A percentile compares a stretch with the other conserved stretches of the same genome.
These are phyloP conservation scores for Typha latifolia DNA, from an alignment of 176 grass and related monocot species.

Conservation along the genomic window DNA sequence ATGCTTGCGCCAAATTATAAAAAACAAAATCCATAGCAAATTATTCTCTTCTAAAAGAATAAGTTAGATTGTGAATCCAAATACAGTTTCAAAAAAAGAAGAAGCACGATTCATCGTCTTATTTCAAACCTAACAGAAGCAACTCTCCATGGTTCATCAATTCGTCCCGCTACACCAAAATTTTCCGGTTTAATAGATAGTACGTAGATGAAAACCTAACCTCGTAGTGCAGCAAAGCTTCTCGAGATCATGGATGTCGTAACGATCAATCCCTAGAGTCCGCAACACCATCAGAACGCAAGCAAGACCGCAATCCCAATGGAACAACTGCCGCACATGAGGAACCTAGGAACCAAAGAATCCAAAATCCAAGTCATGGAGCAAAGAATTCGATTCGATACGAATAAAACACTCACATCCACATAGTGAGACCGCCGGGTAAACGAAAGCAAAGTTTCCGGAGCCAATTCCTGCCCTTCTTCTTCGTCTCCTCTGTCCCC, in stretches of 20 bases:
- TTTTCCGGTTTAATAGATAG: background rate
- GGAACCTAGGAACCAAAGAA: slow-evolving; percentile 47
- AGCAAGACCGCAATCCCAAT: slow-evolving; percentile 94
- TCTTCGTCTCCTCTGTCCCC: slow-evolving; percentile 29
- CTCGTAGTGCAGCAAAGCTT: slow-evolving; percentile 85
- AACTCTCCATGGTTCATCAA: background rate
- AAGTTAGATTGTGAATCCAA: no score
- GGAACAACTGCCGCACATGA: slow-evolving; percentile 83
- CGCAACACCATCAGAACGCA: slow-evolving; percentile 92
- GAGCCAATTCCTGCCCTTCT: slow-evolving; percentile 8
- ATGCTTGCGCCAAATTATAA: no score
- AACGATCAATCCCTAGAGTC: slow-evolving; percentile 59
- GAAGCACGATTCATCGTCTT: no score
- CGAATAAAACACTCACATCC: slow-evolving; percentile 41
- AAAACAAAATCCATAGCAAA: no score
- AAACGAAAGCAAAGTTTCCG: slow-evolving; percentile 19
- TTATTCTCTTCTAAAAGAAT: no score
- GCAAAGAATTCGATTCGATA: background rate
- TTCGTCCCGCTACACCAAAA: background rate
- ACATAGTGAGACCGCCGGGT: slow-evolving; percentile 45
- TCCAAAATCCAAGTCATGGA: background rate
- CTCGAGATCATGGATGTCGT: slow-evolving; percentile 66
- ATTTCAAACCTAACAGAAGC: background rate
- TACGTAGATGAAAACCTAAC: slow-evolving; percentile 13
- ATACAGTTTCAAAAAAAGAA: no score